A percentile compares a stretch with the other conserved stretches of the same genome.
These are phyloP conservation scores for Mycosphaerella sp. DNA, from an alignment of 2,329 filamentous ascomycete genomes.

Conservation along the genomic window DNA sequence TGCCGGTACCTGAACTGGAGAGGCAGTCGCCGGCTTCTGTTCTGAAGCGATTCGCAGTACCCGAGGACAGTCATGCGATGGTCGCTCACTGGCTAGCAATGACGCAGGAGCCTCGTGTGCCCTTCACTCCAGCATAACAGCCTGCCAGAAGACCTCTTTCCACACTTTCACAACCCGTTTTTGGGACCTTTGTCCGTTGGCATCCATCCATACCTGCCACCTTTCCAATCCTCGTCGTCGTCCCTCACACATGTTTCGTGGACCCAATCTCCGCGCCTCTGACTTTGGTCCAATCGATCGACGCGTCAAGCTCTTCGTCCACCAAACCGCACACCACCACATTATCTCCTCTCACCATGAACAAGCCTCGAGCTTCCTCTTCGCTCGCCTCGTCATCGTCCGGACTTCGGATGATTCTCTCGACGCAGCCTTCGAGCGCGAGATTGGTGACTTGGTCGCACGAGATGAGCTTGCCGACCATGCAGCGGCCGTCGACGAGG, in stretches of 20 bases:
- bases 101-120: background rate
- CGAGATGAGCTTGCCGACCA: conserved; percentile 67
- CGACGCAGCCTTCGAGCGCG: conserved; percentile 73
- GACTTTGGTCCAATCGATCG: conserved; percentile 90
- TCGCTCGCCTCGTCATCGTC: conserved; percentile 78
- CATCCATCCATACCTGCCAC: background rate
- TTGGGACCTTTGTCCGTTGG: background rate
- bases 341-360: conserved; percentile 89
- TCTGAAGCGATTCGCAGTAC: background rate
- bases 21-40: background rate
- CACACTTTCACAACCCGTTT: background rate
- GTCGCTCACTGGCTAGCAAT: background rate
- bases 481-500: conserved; percentile 82
- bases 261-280: conserved; percentile 75
- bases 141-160: background rate
- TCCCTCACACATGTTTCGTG: conserved; percentile 53
- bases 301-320: conserved; percentile 79
- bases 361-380: conserved; percentile 77
- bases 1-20: background rate
- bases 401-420: conserved; percentile 79
- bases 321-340: conserved; percentile 85
- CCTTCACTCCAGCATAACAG: background rate
- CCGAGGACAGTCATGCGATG: too few species aligned
- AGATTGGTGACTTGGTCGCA: conserved; percentile 92
- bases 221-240: background rate